Evolutionary conservation across 352 stramenopile species (phyloP).

Genomic region (Phytophthora capsici): DNA sequence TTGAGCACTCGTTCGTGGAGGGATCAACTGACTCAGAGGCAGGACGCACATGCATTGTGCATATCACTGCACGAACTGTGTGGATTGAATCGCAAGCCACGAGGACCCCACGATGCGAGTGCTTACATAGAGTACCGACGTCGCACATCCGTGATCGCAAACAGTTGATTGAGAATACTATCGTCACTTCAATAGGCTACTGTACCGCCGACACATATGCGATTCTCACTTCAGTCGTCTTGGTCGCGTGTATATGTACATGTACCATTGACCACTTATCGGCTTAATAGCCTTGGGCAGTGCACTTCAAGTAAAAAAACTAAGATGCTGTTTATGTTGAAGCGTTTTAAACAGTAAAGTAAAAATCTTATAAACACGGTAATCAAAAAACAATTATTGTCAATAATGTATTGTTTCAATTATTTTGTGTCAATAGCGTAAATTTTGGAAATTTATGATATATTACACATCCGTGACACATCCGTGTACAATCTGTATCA

Average conservation of each 20-base stretch:
- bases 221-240: background rate
- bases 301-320: too few relatives aligned
- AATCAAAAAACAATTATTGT: too few relatives aligned
- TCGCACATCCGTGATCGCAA: background rate
- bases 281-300: background rate
- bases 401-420: too few relatives aligned
- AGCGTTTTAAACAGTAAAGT: too few relatives aligned
- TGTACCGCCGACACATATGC: background rate
- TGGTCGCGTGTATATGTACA: background rate
- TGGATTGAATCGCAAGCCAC: background rate
- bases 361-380: too few relatives aligned
- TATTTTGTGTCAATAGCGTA: background rate
- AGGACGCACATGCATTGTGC: constrained; percentile 8
- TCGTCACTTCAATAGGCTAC: background rate
- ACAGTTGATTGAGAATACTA: too few relatives aligned
- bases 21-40: constrained; percentile 14
- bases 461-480: too few relatives aligned
- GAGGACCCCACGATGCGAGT: background rate
- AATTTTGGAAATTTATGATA: too few relatives aligned
- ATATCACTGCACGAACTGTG: constrained; percentile 4
- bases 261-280: too few relatives aligned
- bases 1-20: background rate
- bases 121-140: background rate
- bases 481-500: background rate
- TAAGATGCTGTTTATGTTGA: too few relatives aligned